These are phyloP conservation scores for Cutaneotrichosporon sp. DNA, from an alignment of 1,284 basidiomycete species.

Conservation along the genomic window DNA sequence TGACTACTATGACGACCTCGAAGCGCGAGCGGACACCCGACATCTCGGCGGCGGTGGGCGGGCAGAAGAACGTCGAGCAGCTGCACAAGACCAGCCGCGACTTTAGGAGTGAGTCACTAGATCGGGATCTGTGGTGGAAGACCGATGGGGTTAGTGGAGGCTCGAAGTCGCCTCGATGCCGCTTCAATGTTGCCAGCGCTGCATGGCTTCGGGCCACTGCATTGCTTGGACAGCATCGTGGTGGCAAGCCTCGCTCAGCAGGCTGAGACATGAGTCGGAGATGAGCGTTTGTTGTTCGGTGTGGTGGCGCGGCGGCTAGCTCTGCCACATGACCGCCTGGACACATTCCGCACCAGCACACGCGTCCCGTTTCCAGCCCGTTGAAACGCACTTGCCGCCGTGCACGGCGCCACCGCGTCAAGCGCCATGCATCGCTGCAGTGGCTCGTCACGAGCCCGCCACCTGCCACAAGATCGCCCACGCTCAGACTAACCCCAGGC, in stretches of 20 bases:
- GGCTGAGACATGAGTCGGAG: neutral
- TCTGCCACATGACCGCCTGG: neutral
- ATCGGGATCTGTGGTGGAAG: neutral
- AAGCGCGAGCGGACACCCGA: slow-evolving; percentile 15
- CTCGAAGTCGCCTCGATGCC: no score
- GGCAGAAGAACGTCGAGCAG: slow-evolving; percentile 49
- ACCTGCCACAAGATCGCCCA: no score
- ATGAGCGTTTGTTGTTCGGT: neutral
- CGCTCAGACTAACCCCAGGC: slow-evolving; percentile 26
- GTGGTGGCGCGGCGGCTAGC: neutral
- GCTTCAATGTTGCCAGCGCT: no score
- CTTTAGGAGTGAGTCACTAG: slow-evolving; percentile 56
- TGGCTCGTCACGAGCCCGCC: neutral
- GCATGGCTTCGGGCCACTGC: no score
- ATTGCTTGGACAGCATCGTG: neutral
- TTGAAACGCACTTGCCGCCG: neutral
- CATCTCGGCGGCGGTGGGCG: slow-evolving; percentile 46
- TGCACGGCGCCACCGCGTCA: neutral
- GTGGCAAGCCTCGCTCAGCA: neutral
- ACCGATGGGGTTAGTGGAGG: neutral
- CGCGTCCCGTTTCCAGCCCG: neutral
- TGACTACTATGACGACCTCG: neutral
- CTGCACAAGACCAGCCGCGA: slow-evolving; percentile 47
- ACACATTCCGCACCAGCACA: neutral
- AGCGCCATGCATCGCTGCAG: neutral